Conservation (phyloP, 257 asterid species). For the Knoxia roxburghii region DNA sequence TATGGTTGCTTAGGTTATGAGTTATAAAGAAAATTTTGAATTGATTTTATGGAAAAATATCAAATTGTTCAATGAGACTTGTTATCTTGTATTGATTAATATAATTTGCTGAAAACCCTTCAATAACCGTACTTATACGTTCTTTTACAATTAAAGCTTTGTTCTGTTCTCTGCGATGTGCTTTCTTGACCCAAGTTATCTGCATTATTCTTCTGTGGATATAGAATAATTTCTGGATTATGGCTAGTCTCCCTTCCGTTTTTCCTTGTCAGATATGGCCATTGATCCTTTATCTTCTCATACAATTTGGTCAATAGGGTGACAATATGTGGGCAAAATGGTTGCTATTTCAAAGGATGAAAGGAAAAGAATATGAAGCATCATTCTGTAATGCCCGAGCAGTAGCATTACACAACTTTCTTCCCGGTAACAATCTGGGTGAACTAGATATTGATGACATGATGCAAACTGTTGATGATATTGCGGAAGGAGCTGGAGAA, state of each 20-base stretch:
- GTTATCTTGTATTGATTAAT: background rate
- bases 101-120: no score
- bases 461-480: conserved; percentile 89
- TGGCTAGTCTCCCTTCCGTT: background rate
- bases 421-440: conserved; percentile 56
- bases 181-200: background rate
- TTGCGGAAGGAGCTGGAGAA: conserved; percentile 99
- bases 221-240: background rate
- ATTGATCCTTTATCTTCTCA: conserved; percentile 19
- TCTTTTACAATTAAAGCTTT: background rate
- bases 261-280: background rate
- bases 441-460: conserved; percentile 56
- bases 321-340: conserved; percentile 87
- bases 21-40: background rate
- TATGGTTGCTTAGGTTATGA: background rate
- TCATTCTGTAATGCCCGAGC: conserved; percentile 96
- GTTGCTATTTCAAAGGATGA: conserved; percentile 77
- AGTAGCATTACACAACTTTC: conserved; percentile 58
- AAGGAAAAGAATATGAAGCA: conserved; percentile 91
- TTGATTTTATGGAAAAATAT: background rate
- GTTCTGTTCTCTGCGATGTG: background rate
- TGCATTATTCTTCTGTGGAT: background rate
- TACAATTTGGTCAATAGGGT: conserved; percentile 49
- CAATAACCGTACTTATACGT: background rate
- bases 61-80: background rate